Evolutionary conservation across 2,329 filamentous ascomycete species (phyloP).

Genomic region (Chaetomium globosum): DNA sequence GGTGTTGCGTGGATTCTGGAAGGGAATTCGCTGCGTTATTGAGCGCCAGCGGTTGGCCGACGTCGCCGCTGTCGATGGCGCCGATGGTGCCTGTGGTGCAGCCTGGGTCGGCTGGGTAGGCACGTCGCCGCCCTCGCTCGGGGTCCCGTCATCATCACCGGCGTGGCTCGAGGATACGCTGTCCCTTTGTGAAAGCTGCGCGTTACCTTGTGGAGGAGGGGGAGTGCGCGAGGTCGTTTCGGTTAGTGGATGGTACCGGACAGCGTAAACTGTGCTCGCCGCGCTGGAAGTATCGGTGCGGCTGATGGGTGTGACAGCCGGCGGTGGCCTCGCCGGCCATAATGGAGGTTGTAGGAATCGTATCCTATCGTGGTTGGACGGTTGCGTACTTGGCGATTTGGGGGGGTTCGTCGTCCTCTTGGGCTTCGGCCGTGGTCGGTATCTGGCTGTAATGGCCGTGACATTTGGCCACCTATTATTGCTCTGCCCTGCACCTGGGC

Average conservation of each 20-base stretch:
- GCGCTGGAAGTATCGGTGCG: slow-evolving; percentile 65
- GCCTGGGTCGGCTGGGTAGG: slow-evolving; percentile 18
- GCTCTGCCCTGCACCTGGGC: slow-evolving; percentile 38
- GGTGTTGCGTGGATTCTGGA: slow-evolving; percentile 34
- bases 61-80: not conserved
- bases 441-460: slow-evolving; percentile 47
- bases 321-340: slow-evolving; percentile 59
- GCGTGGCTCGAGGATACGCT: slow-evolving; percentile 39
- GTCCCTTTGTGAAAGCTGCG: slow-evolving; percentile 42
- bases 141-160: slow-evolving; percentile 26
- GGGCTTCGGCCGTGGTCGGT: slow-evolving; percentile 40
- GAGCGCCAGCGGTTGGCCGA: slow-evolving; percentile 39
- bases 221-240: slow-evolving; percentile 55
- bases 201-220: slow-evolving; percentile 35
- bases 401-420: slow-evolving; percentile 26
- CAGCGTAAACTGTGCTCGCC: slow-evolving; percentile 64
- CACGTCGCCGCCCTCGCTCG: slow-evolving; percentile 23
- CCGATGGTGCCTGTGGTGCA: slow-evolving; percentile 31
- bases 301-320: slow-evolving; percentile 60
- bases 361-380: slow-evolving; percentile 37
- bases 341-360: slow-evolving; percentile 53
- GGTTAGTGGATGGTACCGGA: slow-evolving; percentile 62
- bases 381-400: slow-evolving; percentile 28
- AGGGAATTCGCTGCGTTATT: slow-evolving; percentile 41
- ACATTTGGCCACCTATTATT: slow-evolving; percentile 48